Evolutionary conservation across 148 eudicot species (phyloP).

Genomic region (Nepenthes mirabilis): DNA sequence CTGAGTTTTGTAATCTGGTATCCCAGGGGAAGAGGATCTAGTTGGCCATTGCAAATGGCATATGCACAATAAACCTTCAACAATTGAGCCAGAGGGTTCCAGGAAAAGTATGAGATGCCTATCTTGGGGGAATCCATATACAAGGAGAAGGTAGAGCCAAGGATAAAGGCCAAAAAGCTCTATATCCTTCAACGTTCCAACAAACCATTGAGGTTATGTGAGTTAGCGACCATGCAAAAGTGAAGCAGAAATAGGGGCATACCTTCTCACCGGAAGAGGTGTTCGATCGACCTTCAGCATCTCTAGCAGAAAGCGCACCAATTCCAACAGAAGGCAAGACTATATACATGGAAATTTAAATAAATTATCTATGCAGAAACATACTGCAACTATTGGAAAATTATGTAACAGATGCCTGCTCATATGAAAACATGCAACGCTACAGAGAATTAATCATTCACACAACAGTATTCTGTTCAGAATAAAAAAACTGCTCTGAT

Average conservation of each 20-base stretch:
- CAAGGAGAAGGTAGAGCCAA: background rate
- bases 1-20: no score
- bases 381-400: no score
- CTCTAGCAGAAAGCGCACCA: constrained; percentile 95
- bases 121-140: no score
- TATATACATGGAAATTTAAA: constrained; percentile 18
- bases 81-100: no score
- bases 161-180: background rate
- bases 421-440: background rate
- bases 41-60: no score
- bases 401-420: no score
- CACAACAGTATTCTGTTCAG: background rate
- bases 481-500: no score
- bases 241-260: constrained; percentile 2
- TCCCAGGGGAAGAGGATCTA: no score
- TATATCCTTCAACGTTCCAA: background rate
- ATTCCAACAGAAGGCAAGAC: constrained; percentile 85
- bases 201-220: background rate
- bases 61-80: no score
- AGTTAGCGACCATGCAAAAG: background rate
- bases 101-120: no score
- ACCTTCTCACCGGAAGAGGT: constrained; percentile 78
- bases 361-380: constrained; percentile 1
- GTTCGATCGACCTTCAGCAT: constrained; percentile 81
- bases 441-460: background rate